A percentile compares a stretch with the other conserved stretches of the same genome.
Conservation (phyloP, 2,329 filamentous ascomycete species). For the Coniochaeta hoffmannii region DNA sequence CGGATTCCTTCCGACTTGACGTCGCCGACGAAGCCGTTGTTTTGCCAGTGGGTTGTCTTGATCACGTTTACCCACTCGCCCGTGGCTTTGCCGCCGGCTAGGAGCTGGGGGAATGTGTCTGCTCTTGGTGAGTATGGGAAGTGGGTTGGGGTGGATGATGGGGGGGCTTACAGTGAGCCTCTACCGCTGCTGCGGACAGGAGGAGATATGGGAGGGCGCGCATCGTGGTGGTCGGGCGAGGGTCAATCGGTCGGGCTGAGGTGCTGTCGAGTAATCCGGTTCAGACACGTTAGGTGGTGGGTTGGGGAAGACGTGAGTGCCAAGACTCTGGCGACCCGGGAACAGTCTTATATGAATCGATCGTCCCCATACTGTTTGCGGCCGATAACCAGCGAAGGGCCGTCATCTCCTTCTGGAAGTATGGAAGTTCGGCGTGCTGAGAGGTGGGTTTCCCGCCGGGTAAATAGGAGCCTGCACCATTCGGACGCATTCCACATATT, state of each 20-base stretch:
- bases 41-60: slow-evolving; percentile 15
- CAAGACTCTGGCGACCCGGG: not conserved
- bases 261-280: not conserved
- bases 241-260: not conserved
- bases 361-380: not conserved
- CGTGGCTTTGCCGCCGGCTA: not conserved
- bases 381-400: not conserved
- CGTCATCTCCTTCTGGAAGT: not conserved
- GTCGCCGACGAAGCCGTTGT: slow-evolving; percentile 17
- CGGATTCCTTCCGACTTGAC: slow-evolving; percentile 19
- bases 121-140: not conserved
- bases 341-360: not conserved
- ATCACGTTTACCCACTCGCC: slow-evolving; percentile 15
- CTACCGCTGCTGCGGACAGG: not conserved
- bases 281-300: not conserved
- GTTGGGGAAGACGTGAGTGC: not conserved
- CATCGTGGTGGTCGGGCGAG: not conserved
- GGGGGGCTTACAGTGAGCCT: slow-evolving; percentile 1
- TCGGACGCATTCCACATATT: not conserved
- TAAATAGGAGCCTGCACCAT: not conserved
- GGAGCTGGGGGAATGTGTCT: slow-evolving; percentile 15
- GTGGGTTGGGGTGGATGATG: not conserved
- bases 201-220: not conserved
- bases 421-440: not conserved
- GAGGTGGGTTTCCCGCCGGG: not conserved